phyloP scores from a whole-genome alignment of 331 rosid genomes.

The Acacia pycnantha region DNA sequence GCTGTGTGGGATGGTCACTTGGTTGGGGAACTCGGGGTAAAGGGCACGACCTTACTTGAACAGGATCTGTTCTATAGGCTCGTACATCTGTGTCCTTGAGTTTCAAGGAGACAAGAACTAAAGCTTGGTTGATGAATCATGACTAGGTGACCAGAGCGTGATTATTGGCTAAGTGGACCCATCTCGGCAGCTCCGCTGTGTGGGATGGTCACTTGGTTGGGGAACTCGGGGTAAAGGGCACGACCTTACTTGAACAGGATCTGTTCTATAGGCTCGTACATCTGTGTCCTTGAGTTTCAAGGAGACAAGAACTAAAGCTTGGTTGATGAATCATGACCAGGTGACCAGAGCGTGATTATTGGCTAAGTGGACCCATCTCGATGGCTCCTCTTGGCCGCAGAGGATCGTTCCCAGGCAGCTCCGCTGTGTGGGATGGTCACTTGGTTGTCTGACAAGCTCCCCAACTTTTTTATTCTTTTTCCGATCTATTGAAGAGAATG shows the following conservation, averaged over 20 bases:
- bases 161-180: background rate
- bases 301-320: background rate
- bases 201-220: background rate
- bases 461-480: background rate
- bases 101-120: background rate
- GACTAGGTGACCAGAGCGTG: background rate
- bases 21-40: rapidly evolving
- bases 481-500: too few relatives aligned
- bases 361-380: rapidly evolving
- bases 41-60: background rate
- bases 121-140: background rate
- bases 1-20: background rate
- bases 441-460: background rate
- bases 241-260: background rate
- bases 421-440: background rate
- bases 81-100: background rate
- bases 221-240: rapidly evolving
- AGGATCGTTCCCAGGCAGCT: background rate
- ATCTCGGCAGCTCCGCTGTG: rapidly evolving
- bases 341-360: background rate
- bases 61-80: background rate
- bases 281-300: background rate
- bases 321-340: background rate
- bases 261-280: background rate
- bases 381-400: background rate